Evolutionary conservation across 768 basidiomycete species (phyloP).

Genomic region (Tulasnella sp.): DNA sequence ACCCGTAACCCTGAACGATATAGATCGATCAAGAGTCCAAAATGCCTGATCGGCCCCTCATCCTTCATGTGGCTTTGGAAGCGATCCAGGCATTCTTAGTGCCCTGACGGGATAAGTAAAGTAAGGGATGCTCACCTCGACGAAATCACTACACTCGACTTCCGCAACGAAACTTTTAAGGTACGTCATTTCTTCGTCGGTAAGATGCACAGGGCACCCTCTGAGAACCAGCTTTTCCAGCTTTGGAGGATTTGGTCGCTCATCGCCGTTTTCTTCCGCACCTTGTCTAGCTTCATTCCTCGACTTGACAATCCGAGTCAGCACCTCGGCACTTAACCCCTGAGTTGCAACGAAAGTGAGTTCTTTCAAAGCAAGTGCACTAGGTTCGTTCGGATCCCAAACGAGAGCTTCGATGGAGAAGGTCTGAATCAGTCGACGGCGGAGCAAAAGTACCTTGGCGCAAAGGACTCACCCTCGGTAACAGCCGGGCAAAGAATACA

Average conservation of each 20-base stretch:
- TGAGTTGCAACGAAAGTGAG: background rate
- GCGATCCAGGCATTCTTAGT: background rate
- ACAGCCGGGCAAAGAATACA: background rate
- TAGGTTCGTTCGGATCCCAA: background rate
- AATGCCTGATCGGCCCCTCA: background rate
- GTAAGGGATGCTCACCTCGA: background rate
- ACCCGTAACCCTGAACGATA: background rate
- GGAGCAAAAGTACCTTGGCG: background rate
- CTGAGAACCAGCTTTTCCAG: background rate
- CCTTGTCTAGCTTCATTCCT: background rate
- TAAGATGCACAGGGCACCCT: background rate
- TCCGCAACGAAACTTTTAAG: background rate
- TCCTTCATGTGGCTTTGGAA: background rate
- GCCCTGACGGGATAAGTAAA: background rate
- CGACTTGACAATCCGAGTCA: slow-evolving; percentile 14
- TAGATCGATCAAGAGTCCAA: background rate
- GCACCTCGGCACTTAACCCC: background rate
- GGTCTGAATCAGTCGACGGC: background rate
- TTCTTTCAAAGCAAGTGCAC: background rate
- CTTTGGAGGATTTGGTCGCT: background rate
- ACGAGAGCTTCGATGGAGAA: background rate
- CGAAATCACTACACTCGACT: background rate
- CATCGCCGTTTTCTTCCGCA: background rate
- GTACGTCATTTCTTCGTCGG: background rate
- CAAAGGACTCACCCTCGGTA: background rate